phyloP scores from a whole-genome alignment of 2,329 filamentous ascomycete species.

The Botryotinia narcissicola region DNA sequence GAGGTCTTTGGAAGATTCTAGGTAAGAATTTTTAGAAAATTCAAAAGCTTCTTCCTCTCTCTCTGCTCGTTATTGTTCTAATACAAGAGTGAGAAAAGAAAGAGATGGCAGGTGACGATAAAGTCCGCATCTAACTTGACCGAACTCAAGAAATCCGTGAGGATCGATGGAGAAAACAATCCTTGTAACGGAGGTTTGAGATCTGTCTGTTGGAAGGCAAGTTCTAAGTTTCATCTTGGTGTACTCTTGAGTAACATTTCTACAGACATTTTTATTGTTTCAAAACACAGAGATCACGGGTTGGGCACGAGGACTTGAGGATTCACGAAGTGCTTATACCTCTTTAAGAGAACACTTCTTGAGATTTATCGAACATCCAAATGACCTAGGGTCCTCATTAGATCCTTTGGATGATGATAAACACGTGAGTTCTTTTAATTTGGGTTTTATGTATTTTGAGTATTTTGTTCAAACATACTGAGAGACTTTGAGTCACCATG shows the following conservation, averaged over 20 bases:
- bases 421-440: conserved; percentile 43
- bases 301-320: conserved; percentile 67
- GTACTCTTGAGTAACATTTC: conserved; percentile 16
- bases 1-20: conserved; percentile 54
- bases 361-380: conserved; percentile 78
- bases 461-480: conserved; percentile 40
- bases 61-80: conserved; percentile 25
- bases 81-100: conserved; percentile 43
- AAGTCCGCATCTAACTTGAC: conserved; percentile 54
- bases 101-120: conserved; percentile 66
- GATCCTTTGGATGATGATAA: conserved; percentile 86
- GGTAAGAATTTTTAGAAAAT: conserved; percentile 40
- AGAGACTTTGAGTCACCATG: conserved; percentile 72
- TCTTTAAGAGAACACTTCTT: conserved; percentile 72
- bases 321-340: conserved; percentile 71
- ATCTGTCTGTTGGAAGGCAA: conserved; percentile 89
- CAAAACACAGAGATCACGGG: conserved; percentile 59
- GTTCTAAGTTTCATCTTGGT: conserved; percentile 6
- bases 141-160: conserved; percentile 64
- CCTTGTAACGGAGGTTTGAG: conserved; percentile 72
- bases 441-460: not conserved
- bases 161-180: conserved; percentile 55
- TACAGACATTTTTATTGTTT: conserved; percentile 76
- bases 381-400: conserved; percentile 69
- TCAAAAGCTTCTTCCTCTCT: not conserved